These are phyloP conservation scores for Candida piceae DNA, from an alignment of 805 yeast genomes.

Conservation along the genomic window DNA sequence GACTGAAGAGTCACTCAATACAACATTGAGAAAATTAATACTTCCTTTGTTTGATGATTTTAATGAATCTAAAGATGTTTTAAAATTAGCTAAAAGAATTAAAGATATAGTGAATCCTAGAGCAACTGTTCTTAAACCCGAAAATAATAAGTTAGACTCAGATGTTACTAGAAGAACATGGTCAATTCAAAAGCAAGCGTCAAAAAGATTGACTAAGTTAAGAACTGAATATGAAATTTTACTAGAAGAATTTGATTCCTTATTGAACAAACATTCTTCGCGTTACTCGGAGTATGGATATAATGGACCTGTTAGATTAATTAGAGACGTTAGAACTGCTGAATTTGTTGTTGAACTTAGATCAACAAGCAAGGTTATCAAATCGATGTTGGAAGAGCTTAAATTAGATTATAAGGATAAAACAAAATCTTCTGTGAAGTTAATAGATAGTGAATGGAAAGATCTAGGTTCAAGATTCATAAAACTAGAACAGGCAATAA, in stretches of 20 bases:
- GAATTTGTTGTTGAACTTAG: slow-evolving; percentile 25
- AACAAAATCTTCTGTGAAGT: slow-evolving; percentile 24
- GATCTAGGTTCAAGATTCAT: slow-evolving; percentile 46
- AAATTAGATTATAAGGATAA: slow-evolving; percentile 19
- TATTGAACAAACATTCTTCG: slow-evolving; percentile 1
- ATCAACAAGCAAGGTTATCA: slow-evolving; percentile 22
- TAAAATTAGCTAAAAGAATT: slow-evolving; percentile 27
- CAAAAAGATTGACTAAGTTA: slow-evolving; percentile 12
- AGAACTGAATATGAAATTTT: slow-evolving; percentile 18
- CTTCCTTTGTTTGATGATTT: slow-evolving; percentile 20
- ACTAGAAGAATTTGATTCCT: slow-evolving; percentile 1
- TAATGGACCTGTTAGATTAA: slow-evolving; percentile 18
- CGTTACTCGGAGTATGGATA: slow-evolving; percentile 18
- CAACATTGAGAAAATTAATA: slow-evolving; percentile 7
- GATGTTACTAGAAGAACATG: slow-evolving; percentile 23
- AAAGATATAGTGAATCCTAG: slow-evolving; percentile 20
- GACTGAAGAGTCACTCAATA: slow-evolving; percentile 6
- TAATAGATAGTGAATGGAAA: slow-evolving; percentile 47
- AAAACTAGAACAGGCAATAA: slow-evolving; percentile 41
- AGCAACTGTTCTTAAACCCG: slow-evolving; percentile 11
- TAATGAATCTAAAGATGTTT: slow-evolving; percentile 7
- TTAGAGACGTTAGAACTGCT: slow-evolving; percentile 22
- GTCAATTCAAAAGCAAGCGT: slow-evolving; percentile 22
- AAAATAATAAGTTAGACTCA: slow-evolving; percentile 16
- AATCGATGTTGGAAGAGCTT: slow-evolving; percentile 10